Evolutionary conservation across 345 rosid species (phyloP).

Genomic region (Syzygium grande): DNA sequence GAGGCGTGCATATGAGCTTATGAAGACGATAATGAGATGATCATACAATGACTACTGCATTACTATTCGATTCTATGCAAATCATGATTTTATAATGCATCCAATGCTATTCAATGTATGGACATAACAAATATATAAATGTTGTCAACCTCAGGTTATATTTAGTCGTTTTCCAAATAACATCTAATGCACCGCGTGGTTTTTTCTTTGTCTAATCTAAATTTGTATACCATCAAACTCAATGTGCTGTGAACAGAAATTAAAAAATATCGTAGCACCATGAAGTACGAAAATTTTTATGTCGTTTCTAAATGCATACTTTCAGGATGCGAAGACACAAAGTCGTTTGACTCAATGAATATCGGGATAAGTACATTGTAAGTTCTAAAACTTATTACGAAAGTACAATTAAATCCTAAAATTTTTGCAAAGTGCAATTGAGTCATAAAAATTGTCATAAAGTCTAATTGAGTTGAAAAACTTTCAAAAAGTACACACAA

Average conservation of each 20-base stretch:
- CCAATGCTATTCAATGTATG: neutral
- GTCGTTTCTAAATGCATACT: neutral
- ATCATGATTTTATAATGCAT: neutral
- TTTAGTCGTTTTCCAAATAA: neutral
- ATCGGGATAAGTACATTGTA: too few species aligned
- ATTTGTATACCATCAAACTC: neutral
- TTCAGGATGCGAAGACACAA: too few species aligned
- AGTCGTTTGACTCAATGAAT: too few species aligned
- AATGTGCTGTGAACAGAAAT: too few species aligned
- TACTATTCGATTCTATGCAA: neutral
- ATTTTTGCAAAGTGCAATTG: too few species aligned
- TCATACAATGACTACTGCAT: neutral
- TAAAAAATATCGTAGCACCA: neutral
- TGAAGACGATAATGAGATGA: neutral
- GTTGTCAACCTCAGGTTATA: fast-evolving
- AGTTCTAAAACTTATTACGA: too few species aligned
- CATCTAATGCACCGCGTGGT: too few species aligned
- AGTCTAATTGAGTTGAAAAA: too few species aligned
- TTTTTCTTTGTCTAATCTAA: neutral
- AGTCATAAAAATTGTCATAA: too few species aligned
- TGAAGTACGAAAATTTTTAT: neutral
- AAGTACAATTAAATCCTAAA: too few species aligned
- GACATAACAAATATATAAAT: fast-evolving
- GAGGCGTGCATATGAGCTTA: neutral
- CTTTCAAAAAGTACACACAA: too few species aligned